Percentiles rank a stretch among this genome's conserved stretches.
phyloP scores from a whole-genome alignment of 108 stramenopile species.

The Seminavis robusta region DNA sequence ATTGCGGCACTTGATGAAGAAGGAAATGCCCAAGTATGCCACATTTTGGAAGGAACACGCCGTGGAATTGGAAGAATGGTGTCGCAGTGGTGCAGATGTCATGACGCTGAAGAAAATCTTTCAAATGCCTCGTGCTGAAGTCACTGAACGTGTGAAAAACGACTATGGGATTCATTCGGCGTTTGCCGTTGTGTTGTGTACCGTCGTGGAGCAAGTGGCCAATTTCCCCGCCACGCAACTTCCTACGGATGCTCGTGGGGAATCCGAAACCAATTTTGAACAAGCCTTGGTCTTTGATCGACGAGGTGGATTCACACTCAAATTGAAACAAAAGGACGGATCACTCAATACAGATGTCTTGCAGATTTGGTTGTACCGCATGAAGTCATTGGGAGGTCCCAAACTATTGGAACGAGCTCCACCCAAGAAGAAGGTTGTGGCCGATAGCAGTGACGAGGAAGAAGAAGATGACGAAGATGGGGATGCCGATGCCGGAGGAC shows the following conservation, averaged over 20 bases:
- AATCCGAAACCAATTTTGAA: constrained; percentile 62
- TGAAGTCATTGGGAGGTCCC: constrained; percentile 66
- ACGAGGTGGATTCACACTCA: constrained; percentile 67
- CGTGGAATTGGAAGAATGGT: constrained; percentile 30
- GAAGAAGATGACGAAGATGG: constrained; percentile 32
- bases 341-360: constrained; percentile 10
- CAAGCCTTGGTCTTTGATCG: constrained; percentile 44
- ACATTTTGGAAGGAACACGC: constrained; percentile 54
- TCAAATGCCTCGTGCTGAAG: constrained; percentile 64
- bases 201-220: constrained; percentile 77
- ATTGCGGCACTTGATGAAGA: constrained; percentile 75
- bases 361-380: constrained; percentile 33
- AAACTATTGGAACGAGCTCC: constrained; percentile 60
- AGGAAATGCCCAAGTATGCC: constrained; percentile 60
- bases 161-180: constrained; percentile 71
- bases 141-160: constrained; percentile 50
- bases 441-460: constrained; percentile 4
- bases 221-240: constrained; percentile 73
- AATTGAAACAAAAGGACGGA: constrained; percentile 19
- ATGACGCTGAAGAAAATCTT: constrained; percentile 34
- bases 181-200: constrained; percentile 66
- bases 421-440: constrained; percentile 9
- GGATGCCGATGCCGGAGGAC: constrained; percentile 23
- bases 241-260: constrained; percentile 61
- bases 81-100: constrained; percentile 25